Evolutionary conservation across 768 basidiomycete species (phyloP).

Genomic region (Lactarius sanguifluus): DNA sequence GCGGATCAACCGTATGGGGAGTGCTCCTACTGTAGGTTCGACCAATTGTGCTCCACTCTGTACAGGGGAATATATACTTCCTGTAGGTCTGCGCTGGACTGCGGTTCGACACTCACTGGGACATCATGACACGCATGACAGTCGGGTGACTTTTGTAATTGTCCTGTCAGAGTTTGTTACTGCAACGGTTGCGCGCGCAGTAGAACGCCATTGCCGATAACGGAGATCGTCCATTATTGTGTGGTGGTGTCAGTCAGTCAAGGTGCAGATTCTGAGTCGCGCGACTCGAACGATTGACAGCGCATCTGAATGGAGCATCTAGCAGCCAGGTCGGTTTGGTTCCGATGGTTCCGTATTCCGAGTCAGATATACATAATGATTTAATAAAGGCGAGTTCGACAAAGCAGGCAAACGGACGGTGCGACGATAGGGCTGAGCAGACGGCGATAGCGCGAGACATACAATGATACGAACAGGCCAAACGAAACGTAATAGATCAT

Average conservation of each 20-base stretch:
- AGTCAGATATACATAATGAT: background rate
- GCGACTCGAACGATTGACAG: background rate
- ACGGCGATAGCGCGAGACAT: conserved; percentile 24
- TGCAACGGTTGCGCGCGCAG: too few species aligned
- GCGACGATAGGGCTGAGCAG: conserved; percentile 15
- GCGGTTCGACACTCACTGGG: background rate
- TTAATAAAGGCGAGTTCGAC: conserved; percentile 1
- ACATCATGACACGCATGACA: too few species aligned
- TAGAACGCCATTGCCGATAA: too few species aligned
- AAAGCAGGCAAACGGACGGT: background rate
- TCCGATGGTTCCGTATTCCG: too few species aligned
- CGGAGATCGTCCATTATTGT: background rate
- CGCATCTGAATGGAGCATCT: background rate
- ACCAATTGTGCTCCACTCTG: background rate
- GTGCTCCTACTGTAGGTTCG: background rate
- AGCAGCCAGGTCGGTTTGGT: too few species aligned
- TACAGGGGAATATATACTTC: background rate
- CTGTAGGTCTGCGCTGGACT: background rate
- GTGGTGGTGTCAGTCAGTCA: background rate
- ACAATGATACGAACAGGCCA: conserved; percentile 19
- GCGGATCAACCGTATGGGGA: background rate
- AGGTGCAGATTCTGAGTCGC: background rate
- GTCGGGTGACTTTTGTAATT: too few species aligned
- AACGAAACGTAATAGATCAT: conserved; percentile 22
- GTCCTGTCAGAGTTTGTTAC: too few species aligned